phyloP scores from a whole-genome alignment of 305 asterid species.

The Fraxinus sp. region DNA sequence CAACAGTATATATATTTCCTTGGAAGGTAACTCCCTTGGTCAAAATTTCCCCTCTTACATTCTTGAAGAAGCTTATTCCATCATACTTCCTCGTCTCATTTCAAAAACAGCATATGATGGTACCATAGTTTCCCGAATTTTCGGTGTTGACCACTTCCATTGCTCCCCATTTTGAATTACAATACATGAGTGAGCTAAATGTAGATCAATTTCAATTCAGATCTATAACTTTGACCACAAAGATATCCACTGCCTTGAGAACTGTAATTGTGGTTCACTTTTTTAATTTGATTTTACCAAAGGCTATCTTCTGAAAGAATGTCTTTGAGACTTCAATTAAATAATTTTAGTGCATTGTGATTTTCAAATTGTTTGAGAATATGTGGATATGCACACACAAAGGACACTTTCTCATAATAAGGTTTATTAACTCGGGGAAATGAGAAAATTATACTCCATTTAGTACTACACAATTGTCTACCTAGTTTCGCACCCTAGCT shows the following conservation, averaged over 20 bases:
- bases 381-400: background rate
- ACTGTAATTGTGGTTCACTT: background rate
- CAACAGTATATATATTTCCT: conserved; percentile 71
- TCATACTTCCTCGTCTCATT: background rate
- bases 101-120: background rate
- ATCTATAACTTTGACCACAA: background rate
- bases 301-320: background rate
- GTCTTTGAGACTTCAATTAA: background rate
- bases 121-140: background rate
- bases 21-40: conserved; percentile 55
- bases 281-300: background rate
- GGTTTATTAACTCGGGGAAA: background rate
- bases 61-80: background rate
- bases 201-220: background rate
- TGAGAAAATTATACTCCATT: background rate
- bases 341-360: background rate
- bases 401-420: background rate
- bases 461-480: background rate
- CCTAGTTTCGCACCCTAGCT: background rate
- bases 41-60: background rate
- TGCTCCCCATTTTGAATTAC: background rate
- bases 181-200: background rate
- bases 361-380: background rate
- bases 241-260: background rate
- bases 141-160: background rate